Percentiles rank a stretch among this genome's conserved stretches.
These are phyloP conservation scores for Azolla pinnata DNA, from an alignment of 75 land plant genomes.

Conservation along the genomic window DNA sequence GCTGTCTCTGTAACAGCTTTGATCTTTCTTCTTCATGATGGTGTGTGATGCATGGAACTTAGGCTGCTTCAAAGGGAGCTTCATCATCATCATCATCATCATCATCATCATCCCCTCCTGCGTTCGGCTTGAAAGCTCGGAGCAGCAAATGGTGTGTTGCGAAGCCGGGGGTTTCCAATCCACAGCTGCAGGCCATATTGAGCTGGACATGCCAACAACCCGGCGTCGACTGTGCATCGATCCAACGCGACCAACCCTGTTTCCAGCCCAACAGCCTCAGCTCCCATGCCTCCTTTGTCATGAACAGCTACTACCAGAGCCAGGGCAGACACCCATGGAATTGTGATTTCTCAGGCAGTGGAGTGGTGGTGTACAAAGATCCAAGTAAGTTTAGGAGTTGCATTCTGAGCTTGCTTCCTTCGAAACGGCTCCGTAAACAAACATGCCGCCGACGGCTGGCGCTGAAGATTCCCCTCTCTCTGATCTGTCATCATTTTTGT, in stretches of 20 bases:
- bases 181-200: constrained; percentile 38
- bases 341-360: constrained; percentile 52
- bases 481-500: too few species aligned
- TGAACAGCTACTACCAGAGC: constrained; percentile 56
- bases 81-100: too few species aligned
- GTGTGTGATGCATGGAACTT: too few species aligned
- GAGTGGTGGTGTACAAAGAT: constrained; percentile 22
- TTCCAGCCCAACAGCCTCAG: constrained; percentile 37
- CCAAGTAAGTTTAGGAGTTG: constrained; percentile 72
- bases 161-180: constrained; percentile 18
- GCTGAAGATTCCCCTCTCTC: too few species aligned
- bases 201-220: constrained; percentile 52
- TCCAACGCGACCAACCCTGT: constrained; percentile 45
- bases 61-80: too few species aligned
- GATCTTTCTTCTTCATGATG: too few species aligned
- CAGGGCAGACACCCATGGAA: constrained; percentile 29
- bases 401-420: too few species aligned
- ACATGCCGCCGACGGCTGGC: too few species aligned
- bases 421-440: too few species aligned
- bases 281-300: constrained; percentile 57
- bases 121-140: background rate
- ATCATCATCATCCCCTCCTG: background rate
- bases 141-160: constrained; percentile 56
- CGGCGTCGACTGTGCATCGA: constrained; percentile 43
- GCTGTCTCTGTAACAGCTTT: too few species aligned